Evolutionary conservation across 371 early-diverging fungal genomes (phyloP).

Genomic region (Apophysomyces sp.): DNA sequence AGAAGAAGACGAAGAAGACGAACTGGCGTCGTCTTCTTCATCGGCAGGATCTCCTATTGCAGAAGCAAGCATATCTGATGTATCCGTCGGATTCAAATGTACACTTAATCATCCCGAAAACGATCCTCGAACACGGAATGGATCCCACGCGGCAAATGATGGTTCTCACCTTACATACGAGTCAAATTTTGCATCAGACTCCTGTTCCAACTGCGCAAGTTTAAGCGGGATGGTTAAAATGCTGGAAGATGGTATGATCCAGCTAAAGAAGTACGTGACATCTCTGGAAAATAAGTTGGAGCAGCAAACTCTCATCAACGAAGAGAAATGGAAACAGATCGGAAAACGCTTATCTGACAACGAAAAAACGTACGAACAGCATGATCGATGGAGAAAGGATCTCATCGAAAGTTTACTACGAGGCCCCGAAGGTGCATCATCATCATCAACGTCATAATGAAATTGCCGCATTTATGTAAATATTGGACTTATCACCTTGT

Average conservation of each 20-base stretch:
- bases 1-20: conserved; percentile 34
- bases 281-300: conserved; percentile 17
- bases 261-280: conserved; percentile 14
- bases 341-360: not conserved
- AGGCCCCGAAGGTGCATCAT: not conserved
- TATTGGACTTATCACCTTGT: not conserved
- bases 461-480: not conserved
- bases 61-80: not conserved
- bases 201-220: conserved; percentile 20
- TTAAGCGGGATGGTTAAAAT: conserved; percentile 9
- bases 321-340: conserved; percentile 6
- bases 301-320: conserved; percentile 15
- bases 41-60: conserved; percentile 24
- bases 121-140: not conserved
- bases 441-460: conserved; percentile 1
- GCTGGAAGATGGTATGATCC: conserved; percentile 14
- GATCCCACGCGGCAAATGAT: not conserved
- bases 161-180: not conserved
- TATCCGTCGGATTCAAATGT: not conserved
- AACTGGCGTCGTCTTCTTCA: conserved; percentile 32
- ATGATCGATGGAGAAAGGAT: conserved; percentile 15
- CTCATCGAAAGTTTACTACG: not conserved
- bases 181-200: conserved; percentile 1
- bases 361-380: conserved; percentile 9
- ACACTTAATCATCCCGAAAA: not conserved